These are phyloP conservation scores for Globisporangium cederbergense DNA, from an alignment of 352 stramenopile species.

Conservation along the genomic window DNA sequence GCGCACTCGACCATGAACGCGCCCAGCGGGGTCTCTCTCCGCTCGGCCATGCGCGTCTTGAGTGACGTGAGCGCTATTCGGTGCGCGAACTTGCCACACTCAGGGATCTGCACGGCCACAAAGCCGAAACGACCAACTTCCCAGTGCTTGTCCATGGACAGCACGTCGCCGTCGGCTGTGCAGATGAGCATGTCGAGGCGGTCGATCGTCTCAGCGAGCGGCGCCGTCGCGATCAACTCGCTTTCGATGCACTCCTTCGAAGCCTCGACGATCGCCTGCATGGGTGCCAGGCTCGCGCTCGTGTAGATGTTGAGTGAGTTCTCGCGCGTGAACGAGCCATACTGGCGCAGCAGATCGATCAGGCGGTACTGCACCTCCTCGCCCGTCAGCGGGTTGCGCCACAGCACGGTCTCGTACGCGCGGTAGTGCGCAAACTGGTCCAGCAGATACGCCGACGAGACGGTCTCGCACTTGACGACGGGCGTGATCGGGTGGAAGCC, in stretches of 20 bases:
- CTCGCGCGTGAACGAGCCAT: constrained; percentile 14
- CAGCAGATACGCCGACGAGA: constrained; percentile 14
- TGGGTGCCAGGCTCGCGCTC: constrained; percentile 1
- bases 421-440: constrained; percentile 15
- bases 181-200: constrained; percentile 33
- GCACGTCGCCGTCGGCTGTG: constrained; percentile 16
- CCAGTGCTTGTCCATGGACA: constrained; percentile 25
- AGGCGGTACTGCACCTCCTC: constrained; percentile 13
- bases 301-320: constrained; percentile 18
- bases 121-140: constrained; percentile 33
- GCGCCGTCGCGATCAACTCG: constrained; percentile 2
- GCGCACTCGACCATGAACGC: constrained; percentile 30
- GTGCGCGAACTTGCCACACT: constrained; percentile 20
- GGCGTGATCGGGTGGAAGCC: constrained; percentile 43
- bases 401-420: constrained; percentile 14
- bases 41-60: constrained; percentile 4
- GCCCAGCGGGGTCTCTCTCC: constrained; percentile 22
- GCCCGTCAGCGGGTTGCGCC: constrained; percentile 11
- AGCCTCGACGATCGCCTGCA: constrained; percentile 9
- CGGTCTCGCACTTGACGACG: constrained; percentile 33
- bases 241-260: constrained; percentile 8
- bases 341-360: constrained; percentile 12
- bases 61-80: constrained; percentile 15
- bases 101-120: constrained; percentile 29
- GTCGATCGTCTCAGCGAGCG: constrained; percentile 18